Base-by-base conservation (phyloP, 257 asterid genomes). In the Rhazya stricta region DNA sequence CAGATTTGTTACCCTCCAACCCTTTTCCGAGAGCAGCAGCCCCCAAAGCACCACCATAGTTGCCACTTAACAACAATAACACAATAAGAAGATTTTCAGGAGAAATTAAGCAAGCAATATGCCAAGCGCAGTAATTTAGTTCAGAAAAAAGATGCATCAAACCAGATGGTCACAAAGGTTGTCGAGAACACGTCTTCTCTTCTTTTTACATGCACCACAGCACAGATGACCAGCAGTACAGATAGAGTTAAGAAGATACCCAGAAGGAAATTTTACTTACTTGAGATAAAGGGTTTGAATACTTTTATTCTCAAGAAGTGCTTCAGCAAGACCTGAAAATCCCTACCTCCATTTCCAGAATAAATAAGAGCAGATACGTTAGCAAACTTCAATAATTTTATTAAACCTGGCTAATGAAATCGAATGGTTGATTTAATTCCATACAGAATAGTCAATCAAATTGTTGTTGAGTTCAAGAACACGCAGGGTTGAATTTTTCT, bases 271-370 rank as follows among this genome's bases (percentile, higher is more conserved):
- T 65, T 48, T 48, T 67, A 78, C 86, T 77, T 72, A 94, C 99
- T 88, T 94, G 85, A 94, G 97, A 80, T 92, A 69, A 77, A 95
- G 81, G 11, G 96, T 77, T 72, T 87, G 89, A 45, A 95, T 60
- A 65, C 77, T 88, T 82, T 79, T 92, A 84, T 92, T 95, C 89
- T 91, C 93, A 79, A 92, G 90, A 79, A 95, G 86, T 36, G 96
- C 97, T 84, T 84, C 99, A 78, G 96, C 99, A 82, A 95, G 94
- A 85, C 97, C 91, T 77, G 99, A 91, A 85, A 92, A 91, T 86
- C 99, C 99, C 99, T 95, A 91, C 90, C 92, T 89, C 96, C 99
- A 89, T 87, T 85, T 84, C 86, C 88, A 87, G 61, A 89, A 85
- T 76, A 73, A 74, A 81, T 45, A 70, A 76, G 76, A 78, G 77